Evolutionary conservation across 2,329 filamentous ascomycete species (phyloP), one percentile per base, ranked within the genome.

Genomic region (Thermoascus crustaceus): DNA sequence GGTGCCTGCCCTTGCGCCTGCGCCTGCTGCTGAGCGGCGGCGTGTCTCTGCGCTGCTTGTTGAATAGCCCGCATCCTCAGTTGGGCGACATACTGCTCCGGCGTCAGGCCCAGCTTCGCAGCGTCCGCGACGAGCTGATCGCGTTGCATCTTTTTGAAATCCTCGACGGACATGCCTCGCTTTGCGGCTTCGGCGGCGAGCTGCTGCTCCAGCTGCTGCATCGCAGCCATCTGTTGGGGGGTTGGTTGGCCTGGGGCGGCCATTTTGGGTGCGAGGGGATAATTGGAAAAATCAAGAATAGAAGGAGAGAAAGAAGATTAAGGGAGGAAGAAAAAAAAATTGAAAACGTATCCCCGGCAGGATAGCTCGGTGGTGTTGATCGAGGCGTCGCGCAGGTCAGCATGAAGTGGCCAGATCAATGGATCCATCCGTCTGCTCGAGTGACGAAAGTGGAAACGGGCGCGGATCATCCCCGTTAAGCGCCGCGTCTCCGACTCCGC

Each of bases 141-240:
- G 19, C 65, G 60, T 48, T 69, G 66, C 50, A 66, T 60, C 64
- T 81, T 78, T 53, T 93, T 75, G 57, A 94, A 94, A 61, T 94
- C 73, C 29, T 82, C 85, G 1, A 91, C 80, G 5, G 82, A 78
- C 74, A 96, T 79, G 58, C 88, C 88, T 44, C 80, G 76, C 64
- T 83, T 87, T 53, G 83, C 72, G 32, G 89, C 89, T 63, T 95
- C 88, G 33, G 76, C 75, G 32, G 82, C 81, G 29, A 95, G 68
- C 62, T 91, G 82, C 50, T 79, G 76, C 61, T 93, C 85, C 73
- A 95, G 82, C 50, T 79, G 76, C 61, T 93, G 85, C 73, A 95
- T 91, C 37, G 75, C 73, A 38, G 77, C 76, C 45, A 94, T 84
- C 67, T 95, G 87, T 66, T 94, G 82, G 32, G 83, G 87, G 13